Percentiles rank a stretch among this genome's conserved stretches.
Evolutionary conservation across 345 rosid species (phyloP).

Genomic region (Citrus hindsii): DNA sequence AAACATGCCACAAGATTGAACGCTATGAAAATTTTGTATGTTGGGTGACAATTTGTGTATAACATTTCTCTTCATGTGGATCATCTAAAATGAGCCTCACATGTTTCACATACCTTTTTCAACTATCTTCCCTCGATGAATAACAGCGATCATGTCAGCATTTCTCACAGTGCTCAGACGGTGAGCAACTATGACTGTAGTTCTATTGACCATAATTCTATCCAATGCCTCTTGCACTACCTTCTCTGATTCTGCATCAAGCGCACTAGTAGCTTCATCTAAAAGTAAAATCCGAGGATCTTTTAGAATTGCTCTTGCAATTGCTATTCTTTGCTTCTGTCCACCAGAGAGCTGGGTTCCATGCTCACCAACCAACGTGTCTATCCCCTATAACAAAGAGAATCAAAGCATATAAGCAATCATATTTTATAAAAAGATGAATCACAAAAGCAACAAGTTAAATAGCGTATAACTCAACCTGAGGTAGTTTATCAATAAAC

Average conservation of each 20-base stretch:
- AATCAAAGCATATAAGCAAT: neutral
- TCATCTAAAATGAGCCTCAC: neutral
- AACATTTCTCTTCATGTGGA: neutral
- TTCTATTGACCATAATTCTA: constrained; percentile 69
- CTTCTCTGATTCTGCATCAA: constrained; percentile 85
- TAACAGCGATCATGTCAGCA: constrained; percentile 73
- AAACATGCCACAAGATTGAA: neutral
- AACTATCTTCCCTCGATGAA: constrained; percentile 72
- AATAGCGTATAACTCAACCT: constrained; percentile 23
- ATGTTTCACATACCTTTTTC: constrained; percentile 59
- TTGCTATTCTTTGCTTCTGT: constrained; percentile 91
- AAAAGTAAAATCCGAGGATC: constrained; percentile 69
- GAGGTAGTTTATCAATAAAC: constrained; percentile 74
- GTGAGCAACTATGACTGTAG: constrained; percentile 83
- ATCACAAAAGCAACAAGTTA: neutral
- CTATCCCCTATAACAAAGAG: constrained; percentile 46
- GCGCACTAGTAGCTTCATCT: constrained; percentile 92
- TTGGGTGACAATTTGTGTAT: neutral
- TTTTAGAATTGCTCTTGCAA: constrained; percentile 84
- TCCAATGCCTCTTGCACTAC: constrained; percentile 85
- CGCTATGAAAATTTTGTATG: neutral
- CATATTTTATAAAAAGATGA: neutral
- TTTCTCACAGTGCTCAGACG: constrained; percentile 73
- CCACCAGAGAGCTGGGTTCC: constrained; percentile 96
- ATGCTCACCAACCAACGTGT: constrained; percentile 91